Conservation (phyloP, 495 filamentous ascomycete genomes). For the Pseudotulostoma volvatum region DNA sequence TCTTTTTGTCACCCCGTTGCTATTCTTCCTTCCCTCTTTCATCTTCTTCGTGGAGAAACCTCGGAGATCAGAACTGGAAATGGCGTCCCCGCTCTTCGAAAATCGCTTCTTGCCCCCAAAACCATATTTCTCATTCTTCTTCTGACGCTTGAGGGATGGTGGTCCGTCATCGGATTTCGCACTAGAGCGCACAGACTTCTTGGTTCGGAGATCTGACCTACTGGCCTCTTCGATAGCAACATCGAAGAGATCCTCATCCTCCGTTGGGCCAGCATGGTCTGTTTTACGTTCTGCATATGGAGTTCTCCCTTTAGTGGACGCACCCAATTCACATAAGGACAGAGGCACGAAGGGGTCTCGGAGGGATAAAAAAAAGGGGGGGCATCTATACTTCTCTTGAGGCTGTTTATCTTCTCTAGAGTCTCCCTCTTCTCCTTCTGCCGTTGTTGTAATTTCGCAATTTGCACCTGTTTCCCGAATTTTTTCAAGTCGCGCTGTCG, state of each 20-base stretch:
- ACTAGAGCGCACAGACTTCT: conserved; percentile 11
- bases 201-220: conserved; percentile 28
- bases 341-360: neutral
- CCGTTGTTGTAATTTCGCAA: conserved; percentile 86
- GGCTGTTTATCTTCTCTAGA: conserved; percentile 76
- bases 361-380: conserved; percentile 1
- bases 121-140: conserved; percentile 85
- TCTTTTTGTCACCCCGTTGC: conserved; percentile 26
- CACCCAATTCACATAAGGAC: too few species aligned
- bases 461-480: conserved; percentile 97
- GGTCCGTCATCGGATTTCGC: conserved; percentile 5
- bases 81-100: conserved; percentile 74
- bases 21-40: conserved; percentile 41
- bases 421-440: conserved; percentile 79
- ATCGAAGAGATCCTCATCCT: conserved; percentile 74
- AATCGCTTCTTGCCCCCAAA: conserved; percentile 89
- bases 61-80: conserved; percentile 58
- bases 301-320: too few species aligned
- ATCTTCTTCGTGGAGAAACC: conserved; percentile 70
- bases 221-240: conserved; percentile 74
- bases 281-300: conserved; percentile 77
- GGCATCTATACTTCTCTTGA: conserved; percentile 88
- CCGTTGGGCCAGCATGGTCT: conserved; percentile 43
- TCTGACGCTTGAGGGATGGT: conserved; percentile 57
- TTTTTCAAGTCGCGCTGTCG: conserved; percentile 93